Conservation (phyloP, 768 basidiomycete species). For the Stropharia rugosoannulata region DNA sequence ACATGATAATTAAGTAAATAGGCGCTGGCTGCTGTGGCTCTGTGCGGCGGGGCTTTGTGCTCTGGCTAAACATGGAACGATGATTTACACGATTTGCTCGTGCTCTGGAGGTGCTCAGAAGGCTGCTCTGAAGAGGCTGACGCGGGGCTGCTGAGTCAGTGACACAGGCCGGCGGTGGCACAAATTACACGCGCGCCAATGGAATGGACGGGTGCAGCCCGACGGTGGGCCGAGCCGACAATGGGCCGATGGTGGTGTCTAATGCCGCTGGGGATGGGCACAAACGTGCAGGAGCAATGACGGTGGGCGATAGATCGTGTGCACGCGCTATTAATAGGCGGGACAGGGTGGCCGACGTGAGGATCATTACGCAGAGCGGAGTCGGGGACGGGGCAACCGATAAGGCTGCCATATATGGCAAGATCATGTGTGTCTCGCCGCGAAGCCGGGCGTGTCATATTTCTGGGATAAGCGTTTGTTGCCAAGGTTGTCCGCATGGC, state of each 20-base stretch:
- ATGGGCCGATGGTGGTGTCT: too few species aligned
- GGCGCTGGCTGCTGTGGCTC: too few species aligned
- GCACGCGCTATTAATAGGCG: neutral
- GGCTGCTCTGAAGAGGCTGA: neutral
- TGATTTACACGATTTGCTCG: neutral
- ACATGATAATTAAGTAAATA: too few species aligned
- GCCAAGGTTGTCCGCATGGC: constrained; percentile 4
- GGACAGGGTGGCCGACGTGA: neutral
- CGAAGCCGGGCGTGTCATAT: neutral
- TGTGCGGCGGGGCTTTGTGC: neutral
- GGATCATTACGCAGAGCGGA: constrained; percentile 1
- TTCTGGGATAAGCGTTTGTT: constrained; percentile 4
- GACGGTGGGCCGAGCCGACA: too few species aligned
- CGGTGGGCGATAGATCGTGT: neutral
- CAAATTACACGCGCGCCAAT: too few species aligned
- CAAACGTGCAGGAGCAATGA: neutral
- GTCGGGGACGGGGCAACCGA: neutral
- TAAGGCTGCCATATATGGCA: neutral
- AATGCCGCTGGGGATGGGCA: too few species aligned
- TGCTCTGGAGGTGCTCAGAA: neutral
- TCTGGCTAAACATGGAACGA: neutral
- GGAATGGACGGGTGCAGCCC: too few species aligned
- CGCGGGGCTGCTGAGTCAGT: too few species aligned
- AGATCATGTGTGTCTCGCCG: neutral
- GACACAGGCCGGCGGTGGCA: too few species aligned